A percentile compares a stretch with the other conserved stretches of the same genome.
These are phyloP conservation scores for Aspergillus haitiensis DNA, from an alignment of 495 filamentous ascomycete genomes.

Conservation along the genomic window DNA sequence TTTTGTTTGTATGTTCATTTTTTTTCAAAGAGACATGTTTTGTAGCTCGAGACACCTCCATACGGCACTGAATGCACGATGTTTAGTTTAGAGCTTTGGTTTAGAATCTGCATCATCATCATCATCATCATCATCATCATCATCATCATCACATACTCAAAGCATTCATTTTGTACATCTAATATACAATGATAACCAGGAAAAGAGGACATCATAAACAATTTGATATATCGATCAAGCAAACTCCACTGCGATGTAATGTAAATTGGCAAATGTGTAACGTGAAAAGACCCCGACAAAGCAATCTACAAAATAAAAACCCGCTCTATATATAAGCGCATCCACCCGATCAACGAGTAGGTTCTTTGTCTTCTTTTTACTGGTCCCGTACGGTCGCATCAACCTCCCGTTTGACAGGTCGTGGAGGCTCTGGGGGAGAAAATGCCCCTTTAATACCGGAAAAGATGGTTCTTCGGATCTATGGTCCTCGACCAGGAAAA, in stretches of 20 bases:
- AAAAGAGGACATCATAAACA: too few relatives aligned
- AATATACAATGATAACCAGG: too few relatives aligned
- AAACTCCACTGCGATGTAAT: too few relatives aligned
- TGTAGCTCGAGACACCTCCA: constrained; percentile 15
- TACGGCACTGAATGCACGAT: constrained; percentile 23
- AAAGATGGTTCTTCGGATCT: constrained; percentile 45
- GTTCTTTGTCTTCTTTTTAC: background rate
- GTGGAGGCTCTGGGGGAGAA: constrained; percentile 38
- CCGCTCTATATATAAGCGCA: too few relatives aligned
- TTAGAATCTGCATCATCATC: background rate
- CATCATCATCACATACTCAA: background rate
- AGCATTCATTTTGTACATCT: too few relatives aligned
- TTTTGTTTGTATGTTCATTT: too few relatives aligned
- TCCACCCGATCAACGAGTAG: too few relatives aligned
- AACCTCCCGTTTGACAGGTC: constrained; percentile 23
- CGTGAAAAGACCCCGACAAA: too few relatives aligned
- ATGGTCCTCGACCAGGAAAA: constrained; percentile 7
- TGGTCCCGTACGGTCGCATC: constrained; percentile 13
- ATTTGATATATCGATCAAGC: too few relatives aligned
- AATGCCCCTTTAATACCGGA: constrained; percentile 35
- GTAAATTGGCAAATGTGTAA: too few relatives aligned
- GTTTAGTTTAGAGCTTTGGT: constrained; percentile 1
- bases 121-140: background rate
- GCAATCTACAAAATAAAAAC: too few relatives aligned
- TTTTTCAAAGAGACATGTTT: constrained; percentile 5